These are phyloP conservation scores for Lagerstroemia speciosa DNA, from an alignment of 345 rosid genomes.

Conservation along the genomic window DNA sequence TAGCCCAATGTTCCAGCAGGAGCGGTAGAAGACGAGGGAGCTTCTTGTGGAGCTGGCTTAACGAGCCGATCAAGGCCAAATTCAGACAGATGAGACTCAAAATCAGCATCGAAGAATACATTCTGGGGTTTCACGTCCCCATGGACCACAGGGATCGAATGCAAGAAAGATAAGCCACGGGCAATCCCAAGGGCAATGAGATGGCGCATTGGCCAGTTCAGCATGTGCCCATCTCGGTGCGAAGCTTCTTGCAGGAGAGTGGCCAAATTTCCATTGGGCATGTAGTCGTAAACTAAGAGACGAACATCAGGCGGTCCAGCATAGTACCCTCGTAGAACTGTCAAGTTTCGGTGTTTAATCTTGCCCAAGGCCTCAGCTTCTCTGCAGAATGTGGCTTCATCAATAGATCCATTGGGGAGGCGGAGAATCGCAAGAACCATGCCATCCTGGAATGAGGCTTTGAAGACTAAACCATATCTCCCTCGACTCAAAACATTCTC, in stretches of 20 bases:
- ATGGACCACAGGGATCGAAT: constrained; percentile 65
- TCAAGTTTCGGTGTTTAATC: constrained; percentile 75
- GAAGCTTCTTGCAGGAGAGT: constrained; percentile 95
- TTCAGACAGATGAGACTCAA: constrained; percentile 91
- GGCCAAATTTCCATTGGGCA: constrained; percentile 88
- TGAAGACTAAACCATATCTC: constrained; percentile 67
- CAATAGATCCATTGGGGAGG: constrained; percentile 51
- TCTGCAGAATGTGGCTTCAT: constrained; percentile 62
- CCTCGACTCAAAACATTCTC: constrained; percentile 85
- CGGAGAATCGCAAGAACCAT: constrained; percentile 84
- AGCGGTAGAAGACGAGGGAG: constrained; percentile 44
- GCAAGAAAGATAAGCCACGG: constrained; percentile 78
- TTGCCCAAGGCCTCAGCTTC: constrained; percentile 82
- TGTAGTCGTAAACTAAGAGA: constrained; percentile 37
- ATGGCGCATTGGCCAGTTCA: constrained; percentile 99
- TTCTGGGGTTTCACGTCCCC: constrained; percentile 91
- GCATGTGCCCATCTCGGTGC: constrained; percentile 91
- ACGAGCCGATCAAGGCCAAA: constrained; percentile 70
- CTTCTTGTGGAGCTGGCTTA: constrained; percentile 43
- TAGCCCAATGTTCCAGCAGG: constrained; percentile 68
- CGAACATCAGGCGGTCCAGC: constrained; percentile 70
- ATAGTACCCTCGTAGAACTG: constrained; percentile 83
- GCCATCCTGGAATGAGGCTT: constrained; percentile 76
- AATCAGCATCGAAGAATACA: constrained; percentile 88
- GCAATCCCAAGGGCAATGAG: constrained; percentile 91